Base-by-base conservation (phyloP, 139 green algal genomes). In the Auxenochlorella pyrenoidosa region DNA sequence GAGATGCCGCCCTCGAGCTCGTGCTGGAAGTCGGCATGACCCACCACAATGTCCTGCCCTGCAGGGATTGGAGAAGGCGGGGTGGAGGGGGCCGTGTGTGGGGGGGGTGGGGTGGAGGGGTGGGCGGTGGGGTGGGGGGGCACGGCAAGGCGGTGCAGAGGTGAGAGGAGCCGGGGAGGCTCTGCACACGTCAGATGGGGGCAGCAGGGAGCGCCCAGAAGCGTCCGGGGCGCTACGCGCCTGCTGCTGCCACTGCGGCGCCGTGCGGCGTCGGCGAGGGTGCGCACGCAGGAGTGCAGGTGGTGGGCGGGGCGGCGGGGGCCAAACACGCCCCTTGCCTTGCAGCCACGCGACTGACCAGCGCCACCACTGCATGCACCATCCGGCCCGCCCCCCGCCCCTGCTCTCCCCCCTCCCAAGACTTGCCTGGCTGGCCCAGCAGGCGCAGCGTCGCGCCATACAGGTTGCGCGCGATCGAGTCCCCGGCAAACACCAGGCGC, bases 401-500 rank as follows among this genome's bases (percentile, higher is more conserved):
- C 26, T 38, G 63, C 70, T 16, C 70, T 26, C 0, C 12, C 8
- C 19, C 66, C 13, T 73, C 32, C 63, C 24, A 32, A n/a, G n/a
- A 24, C 77, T 71, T 51, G 51, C 82, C 82, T 79, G 66, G 66
- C 51, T 65, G 24, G 5, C 82, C 82, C 84, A 88, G 73, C 72
- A 83, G 84, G 43, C 84, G 73, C 40, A 88, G 59, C 38, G 40
- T 38, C 15, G 84, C 84, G 13, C 36, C 73, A 24, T 83, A 88
- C 84, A 88, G 73, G 6, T 51, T 63, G 0, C 84, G 72, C 2
- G 73, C 59, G 21, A 88, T 76, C 3, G 84, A 88, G 59, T 88
- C 84, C 6, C 84, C 84, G 18, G 73, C 84, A 84, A 88, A 88
- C 75, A 65, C 75, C 73, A 88, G 51, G 22, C 75, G 59, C 59